Percentiles rank a stretch among this genome's conserved stretches.
These are phyloP conservation scores for Fonsecaea erecta DNA, from an alignment of 2,329 filamentous ascomycete genomes.

Conservation along the genomic window DNA sequence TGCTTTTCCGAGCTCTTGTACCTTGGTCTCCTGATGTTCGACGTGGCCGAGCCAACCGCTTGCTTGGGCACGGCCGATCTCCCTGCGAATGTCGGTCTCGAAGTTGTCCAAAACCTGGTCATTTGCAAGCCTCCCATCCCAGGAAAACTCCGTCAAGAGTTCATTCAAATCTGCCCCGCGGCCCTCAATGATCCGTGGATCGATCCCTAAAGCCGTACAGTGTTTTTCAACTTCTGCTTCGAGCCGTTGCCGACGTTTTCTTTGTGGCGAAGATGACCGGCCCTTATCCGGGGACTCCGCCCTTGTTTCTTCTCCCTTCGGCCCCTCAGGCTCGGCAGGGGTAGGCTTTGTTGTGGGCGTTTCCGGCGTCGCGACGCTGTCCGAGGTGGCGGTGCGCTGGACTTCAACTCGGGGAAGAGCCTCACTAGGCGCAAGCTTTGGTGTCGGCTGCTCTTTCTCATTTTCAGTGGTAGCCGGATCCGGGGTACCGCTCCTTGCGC, in stretches of 20 bases:
- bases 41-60: slow-evolving; percentile 86
- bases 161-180: slow-evolving; percentile 79
- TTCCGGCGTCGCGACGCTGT: slow-evolving; percentile 36
- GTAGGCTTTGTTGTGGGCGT: slow-evolving; percentile 17
- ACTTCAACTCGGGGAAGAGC: slow-evolving; percentile 47
- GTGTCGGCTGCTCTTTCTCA: slow-evolving; percentile 38
- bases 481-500: slow-evolving; percentile 38
- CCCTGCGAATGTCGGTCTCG: slow-evolving; percentile 80
- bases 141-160: slow-evolving; percentile 84
- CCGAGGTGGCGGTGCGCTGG: slow-evolving; percentile 43
- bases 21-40: slow-evolving; percentile 85
- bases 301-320: slow-evolving; percentile 42
- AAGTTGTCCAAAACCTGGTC: slow-evolving; percentile 77
- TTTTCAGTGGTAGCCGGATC: slow-evolving; percentile 41
- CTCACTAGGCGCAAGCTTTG: slow-evolving; percentile 40
- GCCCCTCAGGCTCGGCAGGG: slow-evolving; percentile 31
- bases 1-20: slow-evolving; percentile 81
- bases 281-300: slow-evolving; percentile 45
- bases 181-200: slow-evolving; percentile 74
- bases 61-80: slow-evolving; percentile 87
- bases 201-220: slow-evolving; percentile 75
- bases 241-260: slow-evolving; percentile 64
- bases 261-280: slow-evolving; percentile 48
- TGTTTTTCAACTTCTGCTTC: slow-evolving; percentile 79
- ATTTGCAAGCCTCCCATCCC: slow-evolving; percentile 78